Base-by-base conservation (phyloP, 2,329 filamentous ascomycete genomes). In the Xylariaceae sp. region DNA sequence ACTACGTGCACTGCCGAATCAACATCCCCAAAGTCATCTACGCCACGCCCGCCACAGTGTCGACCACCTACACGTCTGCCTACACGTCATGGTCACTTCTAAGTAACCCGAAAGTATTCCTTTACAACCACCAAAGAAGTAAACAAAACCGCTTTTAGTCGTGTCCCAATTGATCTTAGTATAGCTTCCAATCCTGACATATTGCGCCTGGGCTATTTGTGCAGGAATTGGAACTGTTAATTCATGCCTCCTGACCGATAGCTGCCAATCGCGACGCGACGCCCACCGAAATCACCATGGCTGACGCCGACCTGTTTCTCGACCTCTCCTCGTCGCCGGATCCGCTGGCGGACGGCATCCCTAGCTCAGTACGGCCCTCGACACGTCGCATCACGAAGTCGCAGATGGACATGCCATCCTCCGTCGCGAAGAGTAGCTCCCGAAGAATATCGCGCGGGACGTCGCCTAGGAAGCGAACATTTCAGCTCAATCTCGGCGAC, bases 401-500 rank as follows among this genome's bases (percentile, higher is more conserved):
- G 34, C 57, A 61, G 44, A 56, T 60, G 41, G 59, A 65, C 48
- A 69, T 68, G 50, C 73, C 73, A 35, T 68, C 70, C 44, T 74
- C 73, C 63, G 68, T 75, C 54, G 75, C 78, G 19, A 74, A 72
- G 41, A 79, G 74, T 62, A 72, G 74, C 45, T 68, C 70, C 19
- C 70, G 74, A 9, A 67, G 50, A 46, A 68, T 56, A 67, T 70
- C 31, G 71, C 75, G 39, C 59, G 62, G 31, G 40, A 58, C 64
- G 12, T 81, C 80, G 42, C 80, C 80, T 40, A 72, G 78, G 47
- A 83, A 80, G 69, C 79, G 77, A 63, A 80, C 72, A 44, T 82
- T 82, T 58, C 76, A 81, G 66, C 74, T 83, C 35, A 78, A 82
- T 59, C 77, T 80, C 30, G 79, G 80, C 46, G 71, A 77, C 60